Conservation (phyloP, 495 filamentous ascomycete genomes). For the Penicillium desertorum region DNA sequence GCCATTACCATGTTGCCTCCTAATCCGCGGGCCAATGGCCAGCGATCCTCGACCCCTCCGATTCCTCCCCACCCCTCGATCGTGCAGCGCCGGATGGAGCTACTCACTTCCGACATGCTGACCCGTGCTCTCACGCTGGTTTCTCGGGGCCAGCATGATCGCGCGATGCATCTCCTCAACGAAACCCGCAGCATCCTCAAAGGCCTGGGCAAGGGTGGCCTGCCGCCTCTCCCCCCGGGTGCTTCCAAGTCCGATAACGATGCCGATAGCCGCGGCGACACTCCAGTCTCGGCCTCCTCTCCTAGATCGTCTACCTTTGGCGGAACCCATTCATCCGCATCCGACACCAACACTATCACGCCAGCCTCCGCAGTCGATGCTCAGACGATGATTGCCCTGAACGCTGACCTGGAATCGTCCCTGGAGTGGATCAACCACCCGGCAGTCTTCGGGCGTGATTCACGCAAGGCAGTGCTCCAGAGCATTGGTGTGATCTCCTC, state of each 20-base stretch:
- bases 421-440: slow-evolving; percentile 99
- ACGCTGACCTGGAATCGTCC: slow-evolving; percentile 85
- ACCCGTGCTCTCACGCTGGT: slow-evolving; percentile 89
- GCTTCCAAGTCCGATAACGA: slow-evolving; percentile 40
- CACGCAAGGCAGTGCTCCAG: slow-evolving; percentile 92
- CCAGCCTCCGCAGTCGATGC: slow-evolving; percentile 73
- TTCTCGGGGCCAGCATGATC: slow-evolving; percentile 87
- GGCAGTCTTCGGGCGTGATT: slow-evolving; percentile 92
- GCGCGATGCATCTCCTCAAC: slow-evolving; percentile 83
- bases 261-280: slow-evolving; percentile 38
- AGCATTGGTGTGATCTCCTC: slow-evolving; percentile 95
- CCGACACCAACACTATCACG: slow-evolving; percentile 57
- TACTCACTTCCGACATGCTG: slow-evolving; percentile 97
- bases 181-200: slow-evolving; percentile 96
- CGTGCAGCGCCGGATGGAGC: slow-evolving; percentile 96
- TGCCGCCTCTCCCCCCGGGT: slow-evolving; percentile 80
- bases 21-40: slow-evolving; percentile 57
- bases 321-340: slow-evolving; percentile 43
- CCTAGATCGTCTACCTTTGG: slow-evolving; percentile 47
- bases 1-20: slow-evolving; percentile 98
- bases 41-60: slow-evolving; percentile 68
- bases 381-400: slow-evolving; percentile 78
- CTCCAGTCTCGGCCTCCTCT: slow-evolving; percentile 38
- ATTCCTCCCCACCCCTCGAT: slow-evolving; percentile 96
- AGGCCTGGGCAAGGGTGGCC: slow-evolving; percentile 89